Evolutionary conservation across 2,329 filamentous ascomycete species (phyloP).

Genomic region (Verticillium alfalfae): DNA sequence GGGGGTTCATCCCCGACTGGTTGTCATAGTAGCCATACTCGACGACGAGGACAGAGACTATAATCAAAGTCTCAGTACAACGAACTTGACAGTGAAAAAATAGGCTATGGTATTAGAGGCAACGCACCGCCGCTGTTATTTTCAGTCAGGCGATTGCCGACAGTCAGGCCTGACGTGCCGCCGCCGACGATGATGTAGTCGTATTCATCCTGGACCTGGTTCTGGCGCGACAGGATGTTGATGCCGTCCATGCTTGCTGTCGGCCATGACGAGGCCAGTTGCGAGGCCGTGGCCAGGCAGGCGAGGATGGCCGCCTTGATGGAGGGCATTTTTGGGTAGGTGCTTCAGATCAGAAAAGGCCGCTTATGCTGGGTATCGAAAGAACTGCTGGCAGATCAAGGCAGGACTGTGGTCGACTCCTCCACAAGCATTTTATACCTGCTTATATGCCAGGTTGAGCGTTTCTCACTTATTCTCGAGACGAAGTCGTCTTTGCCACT

Average conservation of each 20-base stretch:
- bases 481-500: too few species aligned
- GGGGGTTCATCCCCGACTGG: slow-evolving; percentile 13
- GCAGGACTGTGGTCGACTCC: too few species aligned
- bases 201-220: slow-evolving; percentile 9
- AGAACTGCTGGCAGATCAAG: too few species aligned
- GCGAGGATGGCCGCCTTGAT: neutral
- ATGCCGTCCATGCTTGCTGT: slow-evolving; percentile 5
- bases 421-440: too few species aligned
- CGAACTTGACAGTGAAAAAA: neutral
- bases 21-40: slow-evolving; percentile 11
- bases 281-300: neutral
- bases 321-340: slow-evolving; percentile 3
- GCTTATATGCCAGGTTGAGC: too few species aligned
- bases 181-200: slow-evolving; percentile 33
- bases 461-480: too few species aligned
- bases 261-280: slow-evolving; percentile 4
- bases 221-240: slow-evolving; percentile 5
- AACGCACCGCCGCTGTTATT: slow-evolving; percentile 16
- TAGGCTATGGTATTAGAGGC: too few species aligned
- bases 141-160: slow-evolving; percentile 29
- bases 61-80: slow-evolving; percentile 17
- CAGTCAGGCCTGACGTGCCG: slow-evolving; percentile 34
- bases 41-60: slow-evolving; percentile 10
- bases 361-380: too few species aligned
- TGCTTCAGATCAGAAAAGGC: neutral